Conservation (phyloP, 2,329 filamentous ascomycete genomes). For the Neopestalotiopsis clavispora region DNA sequence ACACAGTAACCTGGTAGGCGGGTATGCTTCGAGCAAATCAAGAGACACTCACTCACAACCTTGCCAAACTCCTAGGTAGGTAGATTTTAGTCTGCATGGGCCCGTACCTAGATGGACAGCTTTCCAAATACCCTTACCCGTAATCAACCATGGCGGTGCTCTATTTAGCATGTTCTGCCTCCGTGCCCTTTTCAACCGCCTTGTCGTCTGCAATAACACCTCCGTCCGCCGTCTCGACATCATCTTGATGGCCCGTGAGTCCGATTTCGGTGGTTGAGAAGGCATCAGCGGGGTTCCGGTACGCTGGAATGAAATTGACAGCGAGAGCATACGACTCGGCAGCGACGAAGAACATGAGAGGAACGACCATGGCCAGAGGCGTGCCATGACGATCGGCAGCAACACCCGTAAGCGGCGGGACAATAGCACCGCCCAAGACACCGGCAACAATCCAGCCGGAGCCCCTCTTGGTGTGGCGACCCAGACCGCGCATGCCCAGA, state of each 20-base stretch:
- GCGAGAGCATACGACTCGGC: slow-evolving; percentile 61
- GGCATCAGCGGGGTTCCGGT: slow-evolving; percentile 66
- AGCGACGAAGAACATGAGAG: slow-evolving; percentile 61
- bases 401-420: slow-evolving; percentile 73
- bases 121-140: background rate
- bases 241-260: slow-evolving; percentile 23
- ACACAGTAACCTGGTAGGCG: background rate
- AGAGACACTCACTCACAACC: background rate
- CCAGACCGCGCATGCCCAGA: slow-evolving; percentile 75
- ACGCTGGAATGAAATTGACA: slow-evolving; percentile 71
- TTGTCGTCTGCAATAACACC: slow-evolving; percentile 29
- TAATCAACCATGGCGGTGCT: background rate
- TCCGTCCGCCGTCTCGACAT: slow-evolving; percentile 26
- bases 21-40: background rate
- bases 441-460: slow-evolving; percentile 74
- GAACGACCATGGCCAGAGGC: slow-evolving; percentile 69
- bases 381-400: slow-evolving; percentile 68
- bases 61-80: no score
- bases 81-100: no score
- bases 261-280: slow-evolving; percentile 53
- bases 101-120: no score
- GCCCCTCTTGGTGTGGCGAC: slow-evolving; percentile 78
- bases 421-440: slow-evolving; percentile 74
- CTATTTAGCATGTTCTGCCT: slow-evolving; percentile 5
- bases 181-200: slow-evolving; percentile 11